Base-by-base conservation (phyloP, 176 grass and related monocot species). In the Urochloa ruziziensis region DNA sequence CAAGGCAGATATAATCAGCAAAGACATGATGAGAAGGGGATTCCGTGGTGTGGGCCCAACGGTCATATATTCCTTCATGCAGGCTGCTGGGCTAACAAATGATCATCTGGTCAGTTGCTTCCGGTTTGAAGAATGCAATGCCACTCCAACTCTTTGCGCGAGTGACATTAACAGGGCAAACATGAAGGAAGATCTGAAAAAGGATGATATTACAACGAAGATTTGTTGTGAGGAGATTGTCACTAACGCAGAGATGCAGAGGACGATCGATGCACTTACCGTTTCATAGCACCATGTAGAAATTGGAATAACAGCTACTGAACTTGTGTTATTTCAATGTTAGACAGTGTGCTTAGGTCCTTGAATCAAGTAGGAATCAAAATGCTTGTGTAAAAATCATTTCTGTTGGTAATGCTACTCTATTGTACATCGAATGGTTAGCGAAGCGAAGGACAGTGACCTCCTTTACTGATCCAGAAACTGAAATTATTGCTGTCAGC, bases 41-140 rank as follows among this genome's bases (percentile, higher is more conserved):
- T 90, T 96, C 77, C 86, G 91, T 39, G 89, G 96, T 23, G 96
- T 99, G 51, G 91, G 93, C 10, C 89, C 91, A 6, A 94, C 91
- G 0, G 85, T 96, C 10, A 85, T 96, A 80, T 96, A 99, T 81
- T 99, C 89, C 74, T 99, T 99, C 83, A 96, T 96, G 93, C 96
- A 99, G 81, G 96, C 76, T 59, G 93, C 96, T 44, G 96, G 96
- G 28, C 84, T 96, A 28, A 93, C 91, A 57, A 96, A 94, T 60
- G 91, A 99, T 62, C 96, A 99, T 86, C 89, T 99, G 42, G 85
- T 87, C 80, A 81, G 80, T 84, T 96, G 96, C 75, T 99, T 90
- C 89, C 83, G 91, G 42, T 93, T 90, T 24, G 80, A 87, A 76
- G 89, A 96, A 87, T 99, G 93, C 62, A 65, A 62, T 19, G 75